phyloP scores from a whole-genome alignment of 768 basidiomycete genomes.

The Trametes meyenii region DNA sequence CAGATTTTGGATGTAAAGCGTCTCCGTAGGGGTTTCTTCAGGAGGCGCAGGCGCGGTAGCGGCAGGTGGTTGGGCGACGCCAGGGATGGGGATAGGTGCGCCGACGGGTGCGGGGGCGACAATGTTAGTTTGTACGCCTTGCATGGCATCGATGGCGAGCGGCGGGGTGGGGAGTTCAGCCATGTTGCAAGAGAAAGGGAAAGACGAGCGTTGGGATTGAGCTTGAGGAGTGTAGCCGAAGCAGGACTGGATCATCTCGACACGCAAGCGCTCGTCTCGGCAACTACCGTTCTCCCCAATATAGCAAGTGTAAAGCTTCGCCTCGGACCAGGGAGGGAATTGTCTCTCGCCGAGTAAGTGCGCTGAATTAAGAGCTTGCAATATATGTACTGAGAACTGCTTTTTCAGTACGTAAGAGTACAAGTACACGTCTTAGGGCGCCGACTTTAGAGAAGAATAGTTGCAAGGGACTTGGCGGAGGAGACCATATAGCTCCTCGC shows the following conservation, averaged over 20 bases:
- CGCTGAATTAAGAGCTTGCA: too few species aligned
- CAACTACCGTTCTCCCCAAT: background rate
- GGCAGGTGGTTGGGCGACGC: conserved; percentile 16
- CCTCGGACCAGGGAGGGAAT: too few species aligned
- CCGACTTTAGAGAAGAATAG: too few species aligned
- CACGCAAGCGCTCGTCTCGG: background rate
- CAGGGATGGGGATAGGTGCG: conserved; percentile 20
- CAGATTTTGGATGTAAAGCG: conserved; percentile 93
- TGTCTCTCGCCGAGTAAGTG: too few species aligned
- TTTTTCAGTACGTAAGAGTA: too few species aligned
- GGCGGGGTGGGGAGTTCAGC: conserved; percentile 41
- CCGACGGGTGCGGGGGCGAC: conserved; percentile 30
- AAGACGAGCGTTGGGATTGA: background rate
- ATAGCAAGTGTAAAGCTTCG: background rate
- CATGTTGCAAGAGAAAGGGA: conserved; percentile 31
- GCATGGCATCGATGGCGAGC: conserved; percentile 32
- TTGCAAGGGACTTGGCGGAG: too few species aligned
- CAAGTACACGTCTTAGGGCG: too few species aligned
- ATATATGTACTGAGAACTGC: too few species aligned
- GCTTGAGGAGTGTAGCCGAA: background rate
- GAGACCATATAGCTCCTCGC: too few species aligned
- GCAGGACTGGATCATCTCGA: background rate
- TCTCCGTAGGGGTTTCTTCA: conserved; percentile 68
- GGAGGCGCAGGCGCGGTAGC: conserved; percentile 23
- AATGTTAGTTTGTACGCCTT: conserved; percentile 25